phyloP scores from a whole-genome alignment of 2,329 filamentous ascomycete genomes.

The Colletotrichum orbiculare region DNA sequence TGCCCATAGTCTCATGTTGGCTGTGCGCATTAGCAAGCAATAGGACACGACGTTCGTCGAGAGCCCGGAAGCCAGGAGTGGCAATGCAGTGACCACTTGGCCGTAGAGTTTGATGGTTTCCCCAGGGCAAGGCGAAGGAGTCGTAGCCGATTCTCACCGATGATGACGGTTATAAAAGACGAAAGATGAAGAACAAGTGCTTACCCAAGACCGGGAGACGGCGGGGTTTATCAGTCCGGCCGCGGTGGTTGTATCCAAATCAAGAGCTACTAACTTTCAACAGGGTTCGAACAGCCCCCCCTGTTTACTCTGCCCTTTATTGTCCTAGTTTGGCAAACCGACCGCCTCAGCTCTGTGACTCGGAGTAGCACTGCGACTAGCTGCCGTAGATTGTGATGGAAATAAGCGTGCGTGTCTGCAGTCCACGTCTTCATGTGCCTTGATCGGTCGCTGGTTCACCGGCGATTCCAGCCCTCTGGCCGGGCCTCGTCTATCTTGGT shows the following conservation, averaged over 20 bases:
- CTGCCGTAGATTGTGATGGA: too few species aligned
- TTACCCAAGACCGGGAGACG: not conserved
- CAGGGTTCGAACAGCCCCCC: constrained; percentile 4
- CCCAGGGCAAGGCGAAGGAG: constrained; percentile 6
- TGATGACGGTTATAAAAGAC: not conserved
- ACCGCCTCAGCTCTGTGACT: not conserved
- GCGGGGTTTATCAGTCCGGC: constrained; percentile 28
- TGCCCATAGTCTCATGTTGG: too few species aligned
- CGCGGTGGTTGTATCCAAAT: constrained; percentile 6
- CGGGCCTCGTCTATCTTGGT: not conserved
- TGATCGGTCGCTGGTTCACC: constrained; percentile 15
- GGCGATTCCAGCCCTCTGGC: not conserved
- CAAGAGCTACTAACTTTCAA: not conserved
- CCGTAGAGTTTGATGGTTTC: not conserved
- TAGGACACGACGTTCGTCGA: too few species aligned
- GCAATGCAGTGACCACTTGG: not conserved
- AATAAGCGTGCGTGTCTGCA: too few species aligned
- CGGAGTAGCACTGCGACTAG: constrained; percentile 11
- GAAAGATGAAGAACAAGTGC: not conserved
- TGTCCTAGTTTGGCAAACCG: too few species aligned
- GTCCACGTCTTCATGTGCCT: not conserved
- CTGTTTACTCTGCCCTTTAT: too few species aligned
- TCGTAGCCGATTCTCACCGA: constrained; percentile 1
- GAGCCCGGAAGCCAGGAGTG: too few species aligned
- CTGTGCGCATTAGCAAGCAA: too few species aligned